A percentile compares a stretch with the other conserved stretches of the same genome.
Conservation (phyloP, 495 filamentous ascomycete genomes). For the Cetradonia linearis region DNA sequence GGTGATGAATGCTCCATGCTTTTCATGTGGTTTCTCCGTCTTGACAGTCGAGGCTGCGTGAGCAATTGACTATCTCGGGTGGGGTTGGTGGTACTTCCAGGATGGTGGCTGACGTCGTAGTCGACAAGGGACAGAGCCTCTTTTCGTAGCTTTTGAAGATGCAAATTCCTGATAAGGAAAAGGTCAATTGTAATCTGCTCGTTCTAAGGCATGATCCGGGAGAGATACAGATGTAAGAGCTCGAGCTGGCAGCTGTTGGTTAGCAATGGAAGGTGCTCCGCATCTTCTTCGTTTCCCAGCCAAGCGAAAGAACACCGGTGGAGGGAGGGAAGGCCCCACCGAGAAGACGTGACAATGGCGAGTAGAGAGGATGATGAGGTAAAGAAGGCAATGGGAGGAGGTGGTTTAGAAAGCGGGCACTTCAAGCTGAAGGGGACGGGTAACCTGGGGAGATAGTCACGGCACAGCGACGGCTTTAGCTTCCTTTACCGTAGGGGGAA, state of each 20-base stretch:
- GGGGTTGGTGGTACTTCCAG: neutral
- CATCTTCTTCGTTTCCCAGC: conserved; percentile 4
- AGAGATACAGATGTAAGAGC: conserved; percentile 11
- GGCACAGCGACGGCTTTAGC: conserved; percentile 8
- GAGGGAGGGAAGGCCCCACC: conserved; percentile 21
- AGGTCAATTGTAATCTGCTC: conserved; percentile 8
- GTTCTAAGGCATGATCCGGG: conserved; percentile 10
- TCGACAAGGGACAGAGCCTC: neutral
- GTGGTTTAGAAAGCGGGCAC: neutral
- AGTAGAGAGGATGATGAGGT: conserved; percentile 20
- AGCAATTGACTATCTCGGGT: conserved; percentile 2
- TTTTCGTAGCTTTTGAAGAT: conserved; percentile 4
- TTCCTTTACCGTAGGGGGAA: conserved; percentile 1
- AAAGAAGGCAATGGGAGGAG: conserved; percentile 8
- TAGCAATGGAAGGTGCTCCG: conserved; percentile 9
- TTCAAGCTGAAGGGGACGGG: conserved; percentile 4
- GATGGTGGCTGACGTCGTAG: neutral
- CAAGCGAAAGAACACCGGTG: conserved; percentile 11
- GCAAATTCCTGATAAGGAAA: conserved; percentile 8
- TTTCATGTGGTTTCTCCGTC: neutral
- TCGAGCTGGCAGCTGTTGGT: conserved; percentile 4
- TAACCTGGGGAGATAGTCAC: conserved; percentile 3
- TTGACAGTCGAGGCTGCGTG: neutral
- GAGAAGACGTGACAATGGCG: conserved; percentile 17
- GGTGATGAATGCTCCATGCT: conserved; percentile 89